phyloP scores from a whole-genome alignment of 805 yeast genomes.

The Kodamaea fukazawae region DNA sequence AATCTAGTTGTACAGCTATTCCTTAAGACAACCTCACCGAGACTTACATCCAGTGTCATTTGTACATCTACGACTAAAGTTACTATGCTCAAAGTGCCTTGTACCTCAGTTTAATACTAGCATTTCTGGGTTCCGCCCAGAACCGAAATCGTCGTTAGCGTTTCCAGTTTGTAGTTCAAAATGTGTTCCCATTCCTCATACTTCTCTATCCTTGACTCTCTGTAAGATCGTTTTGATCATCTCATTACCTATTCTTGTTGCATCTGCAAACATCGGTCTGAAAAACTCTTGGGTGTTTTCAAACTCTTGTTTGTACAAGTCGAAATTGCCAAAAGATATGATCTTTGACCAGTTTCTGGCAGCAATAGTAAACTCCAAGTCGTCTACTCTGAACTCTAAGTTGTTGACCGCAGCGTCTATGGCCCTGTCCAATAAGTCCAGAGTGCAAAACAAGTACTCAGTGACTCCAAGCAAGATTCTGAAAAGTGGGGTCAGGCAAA shows the following conservation, averaged over 20 bases:
- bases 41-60: too few relatives aligned
- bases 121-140: too few relatives aligned
- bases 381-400: slow-evolving; percentile 77
- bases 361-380: slow-evolving; percentile 87
- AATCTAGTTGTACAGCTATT: too few relatives aligned
- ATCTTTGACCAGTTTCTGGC: slow-evolving; percentile 87
- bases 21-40: too few relatives aligned
- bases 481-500: slow-evolving; percentile 90
- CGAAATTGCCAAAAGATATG: slow-evolving; percentile 71
- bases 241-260: slow-evolving; percentile 84
- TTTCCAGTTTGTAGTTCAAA: too few relatives aligned
- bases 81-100: too few relatives aligned
- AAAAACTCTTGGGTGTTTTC: slow-evolving; percentile 82
- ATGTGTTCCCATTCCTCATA: neutral
- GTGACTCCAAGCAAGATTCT: slow-evolving; percentile 92
- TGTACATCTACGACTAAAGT: too few relatives aligned
- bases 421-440: slow-evolving; percentile 77
- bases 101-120: too few relatives aligned
- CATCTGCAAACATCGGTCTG: slow-evolving; percentile 82
- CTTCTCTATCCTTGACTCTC: slow-evolving; percentile 34
- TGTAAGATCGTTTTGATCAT: slow-evolving; percentile 80
- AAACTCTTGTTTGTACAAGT: slow-evolving; percentile 67
- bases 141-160: too few relatives aligned
- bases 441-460: slow-evolving; percentile 84
- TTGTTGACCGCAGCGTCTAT: slow-evolving; percentile 68